Conservation (phyloP, 2,329 filamentous ascomycete genomes). For the Colletotrichum karsti region DNA sequence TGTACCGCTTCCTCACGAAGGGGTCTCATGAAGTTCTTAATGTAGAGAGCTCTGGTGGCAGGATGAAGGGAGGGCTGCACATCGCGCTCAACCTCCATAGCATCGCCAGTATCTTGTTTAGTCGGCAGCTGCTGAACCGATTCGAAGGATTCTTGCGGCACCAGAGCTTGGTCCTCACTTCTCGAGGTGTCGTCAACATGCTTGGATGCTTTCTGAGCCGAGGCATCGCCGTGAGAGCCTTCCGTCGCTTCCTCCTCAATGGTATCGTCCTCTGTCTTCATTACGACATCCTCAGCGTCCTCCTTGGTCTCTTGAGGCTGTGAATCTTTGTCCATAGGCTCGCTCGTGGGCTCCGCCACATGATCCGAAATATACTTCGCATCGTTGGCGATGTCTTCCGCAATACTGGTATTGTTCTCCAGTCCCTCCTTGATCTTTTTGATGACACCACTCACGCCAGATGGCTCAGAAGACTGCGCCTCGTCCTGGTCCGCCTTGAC, state of each 20-base stretch:
- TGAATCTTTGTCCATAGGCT: constrained; percentile 4
- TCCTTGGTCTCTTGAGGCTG: neutral
- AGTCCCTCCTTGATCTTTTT: constrained; percentile 9
- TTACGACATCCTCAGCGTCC: neutral
- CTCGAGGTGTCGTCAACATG: neutral
- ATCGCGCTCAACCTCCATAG: constrained; percentile 43
- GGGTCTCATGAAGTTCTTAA: constrained; percentile 89
- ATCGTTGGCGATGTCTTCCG: constrained; percentile 20
- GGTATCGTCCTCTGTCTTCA: neutral
- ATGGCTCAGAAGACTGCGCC: neutral
- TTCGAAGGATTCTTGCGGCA: neutral
- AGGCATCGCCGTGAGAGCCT: neutral
- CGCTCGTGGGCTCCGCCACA: neutral
- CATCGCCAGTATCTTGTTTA: constrained; percentile 29
- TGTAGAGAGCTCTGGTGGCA: constrained; percentile 83
- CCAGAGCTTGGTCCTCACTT: neutral
- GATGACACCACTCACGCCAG: constrained; percentile 6
- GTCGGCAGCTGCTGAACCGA: neutral
- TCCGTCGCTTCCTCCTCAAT: neutral
- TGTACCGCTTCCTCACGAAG: constrained; percentile 74
- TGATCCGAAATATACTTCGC: constrained; percentile 8
- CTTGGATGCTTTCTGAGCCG: neutral
- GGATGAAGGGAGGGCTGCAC: constrained; percentile 71
- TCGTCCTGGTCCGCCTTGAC: constrained; percentile 49
- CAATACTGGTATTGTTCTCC: constrained; percentile 10